These are phyloP conservation scores for Botrytis deweyae DNA, from an alignment of 2,329 filamentous ascomycete species.

Conservation along the genomic window DNA sequence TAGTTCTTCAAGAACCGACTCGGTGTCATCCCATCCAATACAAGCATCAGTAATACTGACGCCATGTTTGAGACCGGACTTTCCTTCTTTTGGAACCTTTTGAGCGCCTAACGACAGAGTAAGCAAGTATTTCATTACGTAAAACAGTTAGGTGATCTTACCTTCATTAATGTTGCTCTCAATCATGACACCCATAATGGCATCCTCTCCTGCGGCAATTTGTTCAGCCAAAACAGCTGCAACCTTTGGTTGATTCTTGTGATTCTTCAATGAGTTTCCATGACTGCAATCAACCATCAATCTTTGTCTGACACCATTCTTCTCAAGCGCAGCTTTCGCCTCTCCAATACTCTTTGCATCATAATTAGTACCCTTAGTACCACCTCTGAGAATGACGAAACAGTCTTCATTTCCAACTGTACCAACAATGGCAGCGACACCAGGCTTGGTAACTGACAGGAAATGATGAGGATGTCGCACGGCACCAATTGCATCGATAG, in stretches of 20 bases:
- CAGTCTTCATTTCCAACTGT: constrained; percentile 95
- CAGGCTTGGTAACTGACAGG: constrained; percentile 94
- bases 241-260: constrained; percentile 96
- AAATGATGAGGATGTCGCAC: constrained; percentile 94
- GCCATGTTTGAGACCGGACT: constrained; percentile 82
- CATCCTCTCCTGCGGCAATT: constrained; percentile 75
- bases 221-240: constrained; percentile 79
- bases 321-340: constrained; percentile 74
- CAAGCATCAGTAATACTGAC: constrained; percentile 98
- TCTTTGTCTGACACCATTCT: constrained; percentile 70
- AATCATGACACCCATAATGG: constrained; percentile 98
- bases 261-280: constrained; percentile 92
- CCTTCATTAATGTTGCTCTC: constrained; percentile 96
- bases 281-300: constrained; percentile 99
- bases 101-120: constrained; percentile 63
- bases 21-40: constrained; percentile 91
- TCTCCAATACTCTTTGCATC: constrained; percentile 80
- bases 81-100: constrained; percentile 86
- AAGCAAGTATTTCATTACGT: constrained; percentile 7
- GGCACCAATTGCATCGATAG: constrained; percentile 92
- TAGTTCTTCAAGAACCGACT: constrained; percentile 71
- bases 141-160: constrained; percentile 39
- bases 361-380: constrained; percentile 92
- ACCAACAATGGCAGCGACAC: constrained; percentile 90
- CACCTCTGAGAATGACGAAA: constrained; percentile 92